These are phyloP conservation scores for Esteya vermicola DNA, from an alignment of 2,329 filamentous ascomycete species.

Conservation along the genomic window DNA sequence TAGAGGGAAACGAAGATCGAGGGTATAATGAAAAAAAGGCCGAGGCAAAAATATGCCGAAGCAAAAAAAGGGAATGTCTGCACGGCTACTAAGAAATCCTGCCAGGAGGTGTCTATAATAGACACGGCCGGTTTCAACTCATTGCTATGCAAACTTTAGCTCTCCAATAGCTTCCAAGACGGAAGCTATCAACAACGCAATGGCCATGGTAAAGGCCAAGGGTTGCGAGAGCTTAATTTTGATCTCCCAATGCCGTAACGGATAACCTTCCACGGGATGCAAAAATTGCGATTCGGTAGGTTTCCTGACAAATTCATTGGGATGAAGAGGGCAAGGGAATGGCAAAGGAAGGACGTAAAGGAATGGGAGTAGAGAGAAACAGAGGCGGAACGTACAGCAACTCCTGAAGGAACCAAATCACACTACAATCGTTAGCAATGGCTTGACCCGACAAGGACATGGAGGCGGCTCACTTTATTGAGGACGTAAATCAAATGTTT, in stretches of 20 bases:
- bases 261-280: conserved; percentile 62
- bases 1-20: conserved; percentile 1
- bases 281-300: conserved; percentile 39
- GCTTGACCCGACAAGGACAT: background rate
- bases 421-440: conserved; percentile 24
- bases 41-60: conserved; percentile 7
- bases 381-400: conserved; percentile 66
- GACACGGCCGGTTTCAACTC: conserved; percentile 87
- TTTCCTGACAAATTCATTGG: conserved; percentile 80
- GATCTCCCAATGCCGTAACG: conserved; percentile 99
- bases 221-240: conserved; percentile 55
- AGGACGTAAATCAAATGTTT: conserved; percentile 86
- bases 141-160: conserved; percentile 66
- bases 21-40: conserved; percentile 9
- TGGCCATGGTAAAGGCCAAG: conserved; percentile 46
- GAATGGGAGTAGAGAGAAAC: conserved; percentile 2
- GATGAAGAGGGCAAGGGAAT: conserved; percentile 18
- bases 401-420: conserved; percentile 80
- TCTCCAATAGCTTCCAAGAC: conserved; percentile 81
- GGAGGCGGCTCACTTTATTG: conserved; percentile 43
- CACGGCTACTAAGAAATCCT: conserved; percentile 97
- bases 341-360: conserved; percentile 3
- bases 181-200: conserved; percentile 60
- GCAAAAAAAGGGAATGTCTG: conserved; percentile 43
- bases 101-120: conserved; percentile 41